Base-by-base conservation (phyloP, 441 rosid genomes). In the Flueggea neowawraea region DNA sequence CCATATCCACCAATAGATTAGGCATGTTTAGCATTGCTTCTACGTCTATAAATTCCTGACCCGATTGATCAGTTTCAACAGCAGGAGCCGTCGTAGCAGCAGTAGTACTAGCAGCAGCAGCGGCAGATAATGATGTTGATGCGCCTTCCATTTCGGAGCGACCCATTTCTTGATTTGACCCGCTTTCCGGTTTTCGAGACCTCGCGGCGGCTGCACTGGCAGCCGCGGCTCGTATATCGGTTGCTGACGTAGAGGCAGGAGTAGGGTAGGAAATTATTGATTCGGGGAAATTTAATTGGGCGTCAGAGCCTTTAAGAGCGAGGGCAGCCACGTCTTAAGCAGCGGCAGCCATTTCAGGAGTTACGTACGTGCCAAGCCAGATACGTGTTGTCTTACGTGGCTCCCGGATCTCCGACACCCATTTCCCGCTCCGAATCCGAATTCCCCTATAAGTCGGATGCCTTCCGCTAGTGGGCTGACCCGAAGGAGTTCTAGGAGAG, bases 401-500 rank as follows among this genome's bases (percentile, higher is more conserved):
- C 68, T 89, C 95, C 64, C 98, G 80, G 74, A 91, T 83, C 77
- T 91, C 98, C 4, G 95, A 85, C n/a, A 91, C 96, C 96, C 97
- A 91, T 71, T 91, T 91, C 0, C 82, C 90, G 22, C 90, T 78
- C 73, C 97, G 86, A 73, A 68, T 73, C 43, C 97, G 77, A 64
- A 89, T 87, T 55, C 97, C 96, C 0, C 84, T 78, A 61, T 71
- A 91, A 53, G 43, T 32, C 6, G 84, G 80, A 54, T 76, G 87
- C 57, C 73, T 78, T 28, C 76, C 65, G 32, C 49, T 67, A 4
- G 55, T 4, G 58, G 74, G 44, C 52, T 60, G 61, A 64, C 48
- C 22, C 48, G 73, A 51, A 0, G 73, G 60, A 31, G 74, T 56
- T 45, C 67, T 68, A 0, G 79, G 79, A 0, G 80, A 82, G 2